Evolutionary conservation across 352 stramenopile species (phyloP).

Genomic region (Globisporangium nagaii): DNA sequence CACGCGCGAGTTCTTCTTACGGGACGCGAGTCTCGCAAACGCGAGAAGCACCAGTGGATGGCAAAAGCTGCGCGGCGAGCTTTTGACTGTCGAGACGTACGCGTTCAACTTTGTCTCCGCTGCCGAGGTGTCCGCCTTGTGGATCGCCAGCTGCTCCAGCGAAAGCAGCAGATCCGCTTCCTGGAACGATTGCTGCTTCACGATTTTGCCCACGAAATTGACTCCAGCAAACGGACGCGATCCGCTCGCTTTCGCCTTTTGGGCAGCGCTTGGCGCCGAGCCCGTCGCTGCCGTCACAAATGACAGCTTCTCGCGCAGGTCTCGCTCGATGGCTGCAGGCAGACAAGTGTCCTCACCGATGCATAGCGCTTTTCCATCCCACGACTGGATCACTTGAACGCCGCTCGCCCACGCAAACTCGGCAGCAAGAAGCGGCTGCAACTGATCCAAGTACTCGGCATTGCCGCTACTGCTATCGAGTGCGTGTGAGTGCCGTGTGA

Average conservation of each 20-base stretch:
- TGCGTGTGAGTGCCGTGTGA: not conserved
- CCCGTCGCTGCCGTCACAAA: slow-evolving; percentile 15
- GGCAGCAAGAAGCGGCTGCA: slow-evolving; percentile 24
- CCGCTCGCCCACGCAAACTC: slow-evolving; percentile 17
- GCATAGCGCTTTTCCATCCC: slow-evolving; percentile 36
- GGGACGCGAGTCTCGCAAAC: slow-evolving; percentile 30
- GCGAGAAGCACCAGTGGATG: slow-evolving; percentile 59
- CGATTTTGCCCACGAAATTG: slow-evolving; percentile 39
- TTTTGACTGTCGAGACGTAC: slow-evolving; percentile 27
- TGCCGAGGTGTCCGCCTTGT: slow-evolving; percentile 29
- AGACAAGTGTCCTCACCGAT: slow-evolving; percentile 22
- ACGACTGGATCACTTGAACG: slow-evolving; percentile 31
- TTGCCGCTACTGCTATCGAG: not conserved
- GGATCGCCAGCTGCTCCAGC: slow-evolving; percentile 48
- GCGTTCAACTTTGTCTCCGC: slow-evolving; percentile 21
- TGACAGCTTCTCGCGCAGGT: slow-evolving; percentile 34
- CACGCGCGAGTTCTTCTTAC: slow-evolving; percentile 7
- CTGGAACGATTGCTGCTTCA: slow-evolving; percentile 17
- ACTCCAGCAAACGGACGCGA: slow-evolving; percentile 43
- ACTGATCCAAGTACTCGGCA: slow-evolving; percentile 14
- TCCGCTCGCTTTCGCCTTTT: slow-evolving; percentile 3
- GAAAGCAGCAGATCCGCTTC: slow-evolving; percentile 48
- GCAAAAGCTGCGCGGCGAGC: slow-evolving; percentile 6
- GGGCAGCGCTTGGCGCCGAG: not conserved
- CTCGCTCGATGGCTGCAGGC: slow-evolving; percentile 30